phyloP scores from a whole-genome alignment of 768 basidiomycete species.

The Inosperma sp. region DNA sequence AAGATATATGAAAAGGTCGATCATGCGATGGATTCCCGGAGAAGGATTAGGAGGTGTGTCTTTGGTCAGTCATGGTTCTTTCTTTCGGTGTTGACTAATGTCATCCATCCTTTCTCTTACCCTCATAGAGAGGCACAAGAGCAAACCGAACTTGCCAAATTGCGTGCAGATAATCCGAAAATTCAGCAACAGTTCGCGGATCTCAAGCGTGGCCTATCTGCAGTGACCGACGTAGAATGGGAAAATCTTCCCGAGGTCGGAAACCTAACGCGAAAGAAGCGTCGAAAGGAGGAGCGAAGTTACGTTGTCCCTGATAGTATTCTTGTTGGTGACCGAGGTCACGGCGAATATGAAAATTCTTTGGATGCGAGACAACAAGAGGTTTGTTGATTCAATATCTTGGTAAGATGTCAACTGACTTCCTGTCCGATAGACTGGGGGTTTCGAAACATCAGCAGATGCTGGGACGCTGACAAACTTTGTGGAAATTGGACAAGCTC shows the following conservation, averaged over 20 bases:
- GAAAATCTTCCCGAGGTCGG: slow-evolving; percentile 93
- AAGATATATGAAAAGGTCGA: slow-evolving; percentile 93
- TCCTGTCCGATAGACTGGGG: slow-evolving; percentile 43
- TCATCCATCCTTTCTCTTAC: slow-evolving; percentile 23
- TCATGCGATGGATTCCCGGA: slow-evolving; percentile 80
- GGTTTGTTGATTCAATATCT: slow-evolving; percentile 36
- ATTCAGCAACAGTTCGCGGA: slow-evolving; percentile 96
- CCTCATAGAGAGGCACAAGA: slow-evolving; percentile 67
- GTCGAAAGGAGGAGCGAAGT: slow-evolving; percentile 76
- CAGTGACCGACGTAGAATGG: slow-evolving; percentile 91
- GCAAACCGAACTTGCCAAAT: slow-evolving; percentile 65
- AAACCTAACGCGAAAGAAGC: slow-evolving; percentile 89
- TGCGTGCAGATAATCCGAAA: slow-evolving; percentile 86
- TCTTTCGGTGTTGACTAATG: slow-evolving; percentile 21
- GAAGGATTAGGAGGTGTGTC: slow-evolving; percentile 73
- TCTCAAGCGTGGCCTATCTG: slow-evolving; percentile 82
- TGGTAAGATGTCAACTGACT: neutral
- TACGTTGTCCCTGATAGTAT: slow-evolving; percentile 95
- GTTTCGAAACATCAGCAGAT: slow-evolving; percentile 78
- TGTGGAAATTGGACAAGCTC: slow-evolving; percentile 94
- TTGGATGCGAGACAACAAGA: slow-evolving; percentile 74
- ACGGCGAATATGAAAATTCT: slow-evolving; percentile 72
- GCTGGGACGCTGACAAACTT: slow-evolving; percentile 85
- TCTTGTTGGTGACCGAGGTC: slow-evolving; percentile 75
- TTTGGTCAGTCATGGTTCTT: slow-evolving; percentile 37